Evolutionary conservation across 2,329 filamentous ascomycete genomes (phyloP).

Genomic region (Hypoxylon sp.): DNA sequence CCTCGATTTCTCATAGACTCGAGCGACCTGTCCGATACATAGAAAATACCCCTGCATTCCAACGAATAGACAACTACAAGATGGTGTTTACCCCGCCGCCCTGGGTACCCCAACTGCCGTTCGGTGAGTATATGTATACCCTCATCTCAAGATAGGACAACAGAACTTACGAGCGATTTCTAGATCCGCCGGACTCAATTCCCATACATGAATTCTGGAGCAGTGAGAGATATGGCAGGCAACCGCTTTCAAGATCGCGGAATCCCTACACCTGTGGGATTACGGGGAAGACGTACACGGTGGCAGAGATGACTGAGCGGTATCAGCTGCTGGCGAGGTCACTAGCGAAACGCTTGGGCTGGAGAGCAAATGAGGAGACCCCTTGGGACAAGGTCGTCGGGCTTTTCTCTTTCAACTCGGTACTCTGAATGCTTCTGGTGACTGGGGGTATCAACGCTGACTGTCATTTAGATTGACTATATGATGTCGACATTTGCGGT

Average conservation of each 20-base stretch:
- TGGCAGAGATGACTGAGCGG: slow-evolving; percentile 72
- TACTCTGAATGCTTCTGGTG: slow-evolving; percentile 34
- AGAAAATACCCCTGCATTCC: slow-evolving; percentile 6
- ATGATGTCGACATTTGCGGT: slow-evolving; percentile 76
- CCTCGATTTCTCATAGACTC: slow-evolving; percentile 1
- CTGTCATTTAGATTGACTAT: slow-evolving; percentile 68
- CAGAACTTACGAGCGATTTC: slow-evolving; percentile 16
- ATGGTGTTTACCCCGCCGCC: slow-evolving; percentile 52
- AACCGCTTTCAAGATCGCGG: slow-evolving; percentile 69
- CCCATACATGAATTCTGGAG: slow-evolving; percentile 79
- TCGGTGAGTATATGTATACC: slow-evolving; percentile 43
- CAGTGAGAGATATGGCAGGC: slow-evolving; percentile 74
- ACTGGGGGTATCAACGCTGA: background rate
- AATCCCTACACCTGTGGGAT: slow-evolving; percentile 81
- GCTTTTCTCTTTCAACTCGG: slow-evolving; percentile 79
- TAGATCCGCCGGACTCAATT: slow-evolving; percentile 70
- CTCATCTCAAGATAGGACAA: background rate
- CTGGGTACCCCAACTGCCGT: slow-evolving; percentile 50
- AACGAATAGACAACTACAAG: slow-evolving; percentile 25
- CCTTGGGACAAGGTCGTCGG: slow-evolving; percentile 84
- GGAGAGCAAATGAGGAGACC: slow-evolving; percentile 75
- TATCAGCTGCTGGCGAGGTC: slow-evolving; percentile 74
- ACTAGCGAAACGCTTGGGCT: slow-evolving; percentile 76
- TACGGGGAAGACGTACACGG: slow-evolving; percentile 73
- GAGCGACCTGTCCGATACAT: slow-evolving; percentile 1